Base-by-base conservation (phyloP, 2,329 filamentous ascomycete genomes). In the Exophiala spinifera region DNA sequence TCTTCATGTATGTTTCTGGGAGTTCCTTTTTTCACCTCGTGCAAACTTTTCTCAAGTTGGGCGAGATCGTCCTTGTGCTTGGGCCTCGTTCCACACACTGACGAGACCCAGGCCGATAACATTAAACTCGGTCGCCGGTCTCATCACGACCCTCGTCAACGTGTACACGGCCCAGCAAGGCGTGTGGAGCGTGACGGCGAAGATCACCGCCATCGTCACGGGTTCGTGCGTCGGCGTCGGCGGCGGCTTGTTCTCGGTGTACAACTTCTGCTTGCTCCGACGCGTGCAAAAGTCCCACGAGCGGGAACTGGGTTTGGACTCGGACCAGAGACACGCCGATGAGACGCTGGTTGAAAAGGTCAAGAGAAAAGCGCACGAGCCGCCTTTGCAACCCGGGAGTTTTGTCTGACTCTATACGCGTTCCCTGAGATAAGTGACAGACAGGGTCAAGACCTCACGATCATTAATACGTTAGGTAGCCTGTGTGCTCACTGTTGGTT, bases 71-170 rank as follows among this genome's bases (percentile, higher is more conserved):
- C n/a, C n/a, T n/a, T n/a, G n/a, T n/a, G n/a, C n/a, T n/a, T n/a
- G n/a, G n/a, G n/a, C n/a, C n/a, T n/a, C n/a, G n/a, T n/a, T n/a
- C n/a, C n/a, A n/a, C n/a, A n/a, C n/a, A n/a, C n/a, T n/a, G n/a
- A n/a, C n/a, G n/a, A n/a, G n/a, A n/a, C n/a, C n/a, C 46, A 67
- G 65, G 45, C 64, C 62, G 33, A 59, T 62, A 0, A 57, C 72
- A 8, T 65, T 79, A 46, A 79, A 79, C 62, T 74, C 73, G 14
- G 59, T 76, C 10, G 77, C 76, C 3, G 79, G 79, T 1, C 58
- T 80, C 20, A 68, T 81, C 4, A 74, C 72, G 1, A 78, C 77
- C 0, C 59, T 81, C 4, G 69, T 78, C 2, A 74, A 74, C 59
- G 70, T 81, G 1, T 79, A 79, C 34, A 55, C 58, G 7, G 58